Base-by-base conservation (phyloP, 1,139 yeast genomes). In the Candida sojae region DNA sequence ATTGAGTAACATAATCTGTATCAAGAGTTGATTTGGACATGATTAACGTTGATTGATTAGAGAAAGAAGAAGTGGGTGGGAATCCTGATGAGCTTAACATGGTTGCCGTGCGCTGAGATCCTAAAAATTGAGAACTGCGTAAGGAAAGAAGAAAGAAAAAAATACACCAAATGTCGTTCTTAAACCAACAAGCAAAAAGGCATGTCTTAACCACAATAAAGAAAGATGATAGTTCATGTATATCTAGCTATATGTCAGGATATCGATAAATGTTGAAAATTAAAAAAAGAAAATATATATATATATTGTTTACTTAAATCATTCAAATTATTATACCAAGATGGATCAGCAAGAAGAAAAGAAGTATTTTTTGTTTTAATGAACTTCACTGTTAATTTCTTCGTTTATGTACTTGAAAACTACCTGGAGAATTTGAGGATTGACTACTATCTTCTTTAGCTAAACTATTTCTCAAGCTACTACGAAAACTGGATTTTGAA, bases 401-500 rank as follows among this genome's bases (percentile, higher is more conserved):
- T 13, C 33, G 23, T 43, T 37, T 42, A 42, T 33, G 44, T 25
- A 42, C 42, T 32, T 37, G 39, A 25, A 46, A 45, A 40, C 48
- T 44, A 23, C 40, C 33, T 21, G 50, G 50, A 21, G 50, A 47
- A 34, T 47, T 45, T 17, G 47, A 44, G 2, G 40, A 45, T n/a
- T 47, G 46, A 32, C 47, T 47, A 17, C 44, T 44, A 39, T 46
- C 46, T 26, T 46, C 43, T 34, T 46, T 46, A 42, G 44, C 39
- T 23, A 44, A 44, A 38, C 51, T 47, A 26, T 39, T 40, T 33
- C 49, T 43, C 39, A 51, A 51, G 33, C 50, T 47, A 39, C 50
- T 51, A 33, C 54, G 48, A 43, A 44, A 51, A 45, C 52, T 49
- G 23, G 52, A 47, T 28, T 51, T 45, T 21, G 52, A 51, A 40